These are phyloP conservation scores for Porcisia deanei DNA, from an alignment of 208 protist genomes.

Conservation along the genomic window DNA sequence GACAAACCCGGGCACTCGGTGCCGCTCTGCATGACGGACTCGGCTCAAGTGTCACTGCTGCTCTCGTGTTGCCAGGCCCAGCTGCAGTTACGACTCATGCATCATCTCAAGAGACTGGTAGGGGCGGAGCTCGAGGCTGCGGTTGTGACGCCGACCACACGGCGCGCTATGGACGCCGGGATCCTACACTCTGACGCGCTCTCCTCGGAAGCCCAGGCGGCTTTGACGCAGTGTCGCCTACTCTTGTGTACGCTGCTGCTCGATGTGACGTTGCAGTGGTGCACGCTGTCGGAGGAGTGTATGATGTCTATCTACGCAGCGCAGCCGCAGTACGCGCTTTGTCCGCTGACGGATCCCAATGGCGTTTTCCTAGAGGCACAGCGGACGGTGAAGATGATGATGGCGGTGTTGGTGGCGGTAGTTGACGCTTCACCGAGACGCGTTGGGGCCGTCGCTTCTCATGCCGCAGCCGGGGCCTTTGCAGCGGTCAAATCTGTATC, in stretches of 20 bases:
- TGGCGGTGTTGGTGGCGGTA: constrained; percentile 41
- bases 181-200: constrained; percentile 23
- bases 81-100: constrained; percentile 28
- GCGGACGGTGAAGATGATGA: constrained; percentile 32
- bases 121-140: constrained; percentile 19
- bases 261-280: constrained; percentile 28
- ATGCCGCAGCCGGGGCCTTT: not conserved
- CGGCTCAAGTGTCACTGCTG: constrained; percentile 24
- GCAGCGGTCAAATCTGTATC: not conserved
- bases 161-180: constrained; percentile 27
- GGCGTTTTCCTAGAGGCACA: constrained; percentile 67
- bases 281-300: constrained; percentile 26
- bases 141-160: constrained; percentile 26
- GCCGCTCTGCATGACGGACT: constrained; percentile 11
- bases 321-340: constrained; percentile 19
- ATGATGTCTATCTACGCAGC: constrained; percentile 28
- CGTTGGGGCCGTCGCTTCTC: constrained; percentile 7
- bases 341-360: constrained; percentile 53
- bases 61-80: constrained; percentile 39
- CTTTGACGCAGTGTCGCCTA: constrained; percentile 27
- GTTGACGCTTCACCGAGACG: constrained; percentile 22
- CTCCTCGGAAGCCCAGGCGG: constrained; percentile 7
- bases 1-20: not conserved
- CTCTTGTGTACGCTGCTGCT: constrained; percentile 43
- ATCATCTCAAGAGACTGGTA: constrained; percentile 22